Base-by-base conservation (phyloP, 306 rosid species). In the Vigna angularis region DNA sequence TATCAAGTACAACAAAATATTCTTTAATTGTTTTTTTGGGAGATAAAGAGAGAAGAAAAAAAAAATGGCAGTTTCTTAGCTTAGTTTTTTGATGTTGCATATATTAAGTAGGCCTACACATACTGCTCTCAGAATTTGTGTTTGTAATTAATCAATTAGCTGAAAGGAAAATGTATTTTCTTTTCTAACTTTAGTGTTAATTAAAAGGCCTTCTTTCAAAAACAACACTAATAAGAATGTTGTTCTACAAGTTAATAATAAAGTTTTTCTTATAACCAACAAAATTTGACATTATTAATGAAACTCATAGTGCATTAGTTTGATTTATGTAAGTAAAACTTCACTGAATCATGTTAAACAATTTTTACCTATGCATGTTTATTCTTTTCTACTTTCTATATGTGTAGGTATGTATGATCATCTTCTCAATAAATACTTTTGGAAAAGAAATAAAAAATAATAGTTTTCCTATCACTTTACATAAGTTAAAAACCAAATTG, bases 11-110 rank as follows among this genome's bases (percentile, higher is more conserved):
- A 15, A 14, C 30, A 75, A 79, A 49, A 71, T 72, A 66, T 79
- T 84, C 65, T 75, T 85, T 38, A n/a, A 77, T 64, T 62, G 47
- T 15, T 63, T 79, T 59, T 44, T 55, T 4, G 74, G 67, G 74
- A 52, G 56, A 53, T 16, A 50, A 75, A 63, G 79, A 50, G 78
- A 67, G 61, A 57, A 18, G 49, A 51, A 57, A 40, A 70, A 20
- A 26, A 38, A 64, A 56, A 42, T 24, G 38, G 32, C 16, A 49
- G 22, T 50, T 52, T 78, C 13, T 45, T 78, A 77, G 74, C 73
- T 79, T 82, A 73, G 57, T 82, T 78, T 74, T 71, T 58, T 78
- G 32, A 81, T 67, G 14, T 72, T 80, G 65, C 82, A 58, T 28
- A 65, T 24, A 68, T 20, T 5, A 3, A 6, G 63, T 51, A 73